Base-by-base conservation (phyloP, 1,139 yeast genomes). In the Diutina ranongensis region DNA sequence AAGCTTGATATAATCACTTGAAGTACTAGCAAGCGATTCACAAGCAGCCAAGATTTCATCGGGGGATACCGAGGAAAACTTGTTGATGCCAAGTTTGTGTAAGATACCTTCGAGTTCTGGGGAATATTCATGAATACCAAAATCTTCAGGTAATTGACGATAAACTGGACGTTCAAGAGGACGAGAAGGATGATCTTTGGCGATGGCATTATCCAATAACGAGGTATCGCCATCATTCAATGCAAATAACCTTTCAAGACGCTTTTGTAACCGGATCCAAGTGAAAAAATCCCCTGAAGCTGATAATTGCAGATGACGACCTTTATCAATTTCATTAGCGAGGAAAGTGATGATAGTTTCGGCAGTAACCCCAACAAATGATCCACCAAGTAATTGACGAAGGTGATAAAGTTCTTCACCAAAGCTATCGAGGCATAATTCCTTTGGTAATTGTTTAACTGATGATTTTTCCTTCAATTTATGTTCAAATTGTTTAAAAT, bases 121-220 rank as follows among this genome's bases (percentile, higher is more conserved):
- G 18, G 55, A 47, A 48, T 56, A 70, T 40, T 70, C 70, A 32
- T 68, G 67, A 41, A 70, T 54, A 13, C 49, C 46, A 51, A 68
- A 64, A 46, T 61, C 62, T 41, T 66, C 71, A 1, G 74, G 74
- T 9, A 68, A 48, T 47, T 67, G 73, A 22, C 48, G 58, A 46
- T 67, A 68, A 9, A 28, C 15, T 13, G n/a, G n/a, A n/a, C 21
- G n/a, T 7, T 9, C 34, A 9, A 31, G 5, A 10, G 34, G 34
- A 4, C 5, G 8, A 12, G 28, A 28, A n/a, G 12, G 16, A 12
- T 31, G 10, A 8, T 8, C 8, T 27, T 27, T 8, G 31, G 31
- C 31, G 46, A 64, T 60, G 3, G 56, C 62, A 3, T 20, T 19
- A 12, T 36, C 40, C 47, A 60, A 51, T 18, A 57, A 49, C 1